Base-by-base conservation (phyloP, 371 early-diverging fungal species). In the Fennellomyces sp. region DNA sequence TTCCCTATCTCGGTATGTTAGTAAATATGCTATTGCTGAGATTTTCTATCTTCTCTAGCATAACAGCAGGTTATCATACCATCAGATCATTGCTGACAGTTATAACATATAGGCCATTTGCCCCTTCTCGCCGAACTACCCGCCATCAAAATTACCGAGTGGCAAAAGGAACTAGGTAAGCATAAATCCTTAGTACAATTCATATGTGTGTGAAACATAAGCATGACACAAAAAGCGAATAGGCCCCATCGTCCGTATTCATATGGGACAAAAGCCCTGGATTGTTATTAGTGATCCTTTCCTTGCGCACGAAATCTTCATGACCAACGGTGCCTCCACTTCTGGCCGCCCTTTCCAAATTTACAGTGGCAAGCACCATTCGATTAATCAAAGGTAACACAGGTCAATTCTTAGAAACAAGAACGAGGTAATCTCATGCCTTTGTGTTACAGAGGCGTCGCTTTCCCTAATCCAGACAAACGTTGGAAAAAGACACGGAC, bases 271-370 rank as follows among this genome's bases (percentile, higher is more conserved):
- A n/a, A 47, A 61, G 17, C 41, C 56, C 8, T 69, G 61, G 61
- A 55, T 69, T 13, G 49, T 61, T 21, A 61, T 69, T 36, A 31
- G 55, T n/a, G 69, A 69, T 30, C 61, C 64, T 29, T 21, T 48
- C 21, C 38, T 69, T 28, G 69, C 69, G 2, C 69, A 69, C 33
- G 69, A 69, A n/a, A 49, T 69, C 2, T 64, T 69, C 36, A 49
- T 28, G 13, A 59, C 42, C 26, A 45, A 58, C 13, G 67, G 67
- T n/a, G 54, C 55, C n/a, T 31, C 47, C 15, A 66, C 67, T 2
- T 66, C 67, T 5, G 31, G 50, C 17, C 17, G 67, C 36, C 54
- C 67, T 38, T 62, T 39, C 23, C 62, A 66, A 25, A 33, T 49
- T 12, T 66, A 54, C 36, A 42, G 29, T 29, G 36, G 38, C 25